Evolutionary conservation across 768 basidiomycete genomes (phyloP), one percentile per base, ranked within the genome.

Genomic region (Clitopilus passeckerianus): DNA sequence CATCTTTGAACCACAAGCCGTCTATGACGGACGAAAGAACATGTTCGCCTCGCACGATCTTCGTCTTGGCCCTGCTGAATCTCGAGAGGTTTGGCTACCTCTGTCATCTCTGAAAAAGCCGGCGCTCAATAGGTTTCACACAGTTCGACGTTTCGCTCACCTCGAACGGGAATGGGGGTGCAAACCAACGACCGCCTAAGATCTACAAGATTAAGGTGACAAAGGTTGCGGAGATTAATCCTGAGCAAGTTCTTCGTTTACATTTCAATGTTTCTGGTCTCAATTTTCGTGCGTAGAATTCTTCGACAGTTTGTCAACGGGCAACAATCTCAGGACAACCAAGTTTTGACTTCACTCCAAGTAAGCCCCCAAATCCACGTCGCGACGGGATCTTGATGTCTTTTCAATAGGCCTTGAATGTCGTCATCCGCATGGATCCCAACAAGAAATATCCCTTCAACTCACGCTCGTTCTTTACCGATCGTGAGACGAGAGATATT

Each of bases 21-120:
- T 83, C 0, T 93, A 91, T 59, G 91, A 93, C 60, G 90, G 91
- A 0, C 78, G 87, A 30, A 93, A 91, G 69, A 92, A 91, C 61
- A 70, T 79, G 62, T 92, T 88, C 65, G 77, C 86, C 12, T 70
- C 82, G 16, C 75, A 80, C 37, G 74, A 79, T 57, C 75, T 91
- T 6, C 81, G 83, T 0, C 83, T 93, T 30, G 82, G 81, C 34
- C 75, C 74, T 0, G 70, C 64, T 0, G 71, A 77, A 30, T 75
- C 75, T 8, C 75, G 78, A 58, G 86, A 84, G 72, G 87, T 80
- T 61, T 59, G 72, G 69, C 30, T 18, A 18, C 27, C 30, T 58
- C 18, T 15, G 2, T 14, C 37, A 12, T 57, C 27, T 22, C 12
- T 16, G 22, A 23, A 18, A 15, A 10, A 6, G 30, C n/a, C 4